phyloP scores from a whole-genome alignment of 2,329 filamentous ascomycete species.

The Plectosphaerella plurivora region DNA sequence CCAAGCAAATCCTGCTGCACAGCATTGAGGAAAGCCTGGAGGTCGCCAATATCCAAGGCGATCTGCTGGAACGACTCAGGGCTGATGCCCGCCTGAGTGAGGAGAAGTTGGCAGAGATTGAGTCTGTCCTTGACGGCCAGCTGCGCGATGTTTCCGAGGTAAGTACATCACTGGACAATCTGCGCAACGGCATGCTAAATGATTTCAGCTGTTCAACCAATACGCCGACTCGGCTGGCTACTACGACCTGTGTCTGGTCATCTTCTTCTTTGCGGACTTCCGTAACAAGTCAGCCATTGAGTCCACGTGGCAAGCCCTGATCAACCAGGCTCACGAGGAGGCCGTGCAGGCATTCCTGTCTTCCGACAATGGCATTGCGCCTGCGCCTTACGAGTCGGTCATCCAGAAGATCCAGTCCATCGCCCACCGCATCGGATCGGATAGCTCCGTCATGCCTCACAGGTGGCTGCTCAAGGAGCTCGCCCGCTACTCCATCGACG shows the following conservation, averaged over 20 bases:
- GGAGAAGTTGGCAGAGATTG: conserved; percentile 60
- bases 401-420: conserved; percentile 60
- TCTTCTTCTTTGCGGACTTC: conserved; percentile 89
- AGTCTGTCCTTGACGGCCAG: conserved; percentile 68
- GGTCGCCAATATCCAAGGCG: conserved; percentile 91
- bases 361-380: conserved; percentile 31
- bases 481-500: conserved; percentile 57
- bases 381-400: conserved; percentile 66
- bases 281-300: conserved; percentile 81
- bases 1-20: conserved; percentile 80
- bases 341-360: conserved; percentile 40
- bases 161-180: conserved; percentile 30
- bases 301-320: conserved; percentile 77
- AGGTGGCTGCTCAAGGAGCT: conserved; percentile 56
- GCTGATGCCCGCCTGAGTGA: conserved; percentile 65
- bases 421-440: conserved; percentile 59
- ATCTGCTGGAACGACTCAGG: conserved; percentile 74
- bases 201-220: conserved; percentile 74
- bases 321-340: conserved; percentile 65
- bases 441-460: conserved; percentile 64
- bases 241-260: conserved; percentile 87
- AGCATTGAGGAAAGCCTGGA: conserved; percentile 84
- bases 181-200: conserved; percentile 13
- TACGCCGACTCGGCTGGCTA: conserved; percentile 90
- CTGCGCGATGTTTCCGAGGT: conserved; percentile 74